These are phyloP conservation scores for Pulveroboletus sp. DNA, from an alignment of 768 basidiomycete species.

Conservation along the genomic window DNA sequence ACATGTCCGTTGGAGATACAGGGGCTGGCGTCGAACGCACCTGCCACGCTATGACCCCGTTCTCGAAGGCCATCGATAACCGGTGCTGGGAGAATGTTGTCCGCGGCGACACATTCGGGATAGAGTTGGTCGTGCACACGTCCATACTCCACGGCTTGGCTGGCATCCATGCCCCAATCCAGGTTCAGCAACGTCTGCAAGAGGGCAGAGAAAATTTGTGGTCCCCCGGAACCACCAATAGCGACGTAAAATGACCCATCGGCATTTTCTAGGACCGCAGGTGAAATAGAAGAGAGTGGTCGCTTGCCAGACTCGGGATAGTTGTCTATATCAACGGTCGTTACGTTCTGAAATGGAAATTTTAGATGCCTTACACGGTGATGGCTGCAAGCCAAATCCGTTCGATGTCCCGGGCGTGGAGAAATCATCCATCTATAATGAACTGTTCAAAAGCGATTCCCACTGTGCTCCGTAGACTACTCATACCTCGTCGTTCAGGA, in stretches of 20 bases:
- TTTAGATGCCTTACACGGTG: conserved; percentile 53
- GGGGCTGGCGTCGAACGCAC: conserved; percentile 33
- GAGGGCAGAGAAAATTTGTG: conserved; percentile 74
- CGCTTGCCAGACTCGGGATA: conserved; percentile 87
- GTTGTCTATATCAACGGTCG: conserved; percentile 52
- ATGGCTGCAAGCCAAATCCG: conserved; percentile 76
- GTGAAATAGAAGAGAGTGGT: conserved; percentile 79
- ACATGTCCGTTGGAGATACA: neutral
- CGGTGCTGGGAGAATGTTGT: conserved; percentile 52
- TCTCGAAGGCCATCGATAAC: conserved; percentile 51
- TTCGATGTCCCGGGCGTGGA: conserved; percentile 82
- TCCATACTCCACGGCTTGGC: conserved; percentile 77
- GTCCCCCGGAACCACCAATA: conserved; percentile 85
- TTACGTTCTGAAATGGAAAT: conserved; percentile 1
- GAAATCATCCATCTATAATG: conserved; percentile 81
- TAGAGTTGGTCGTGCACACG: conserved; percentile 86
- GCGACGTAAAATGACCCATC: conserved; percentile 71
- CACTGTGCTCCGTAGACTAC: neutral
- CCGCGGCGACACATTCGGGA: conserved; percentile 56
- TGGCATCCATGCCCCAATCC: conserved; percentile 72
- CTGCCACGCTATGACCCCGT: conserved; percentile 68
- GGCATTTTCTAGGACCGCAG: conserved; percentile 72
- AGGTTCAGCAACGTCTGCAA: conserved; percentile 77
- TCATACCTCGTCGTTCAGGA: conserved; percentile 80
- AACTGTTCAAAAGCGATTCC: neutral